Conservation (phyloP, 2,329 filamentous ascomycete genomes). For the Stagonosporopsis chrysanthemi region DNA sequence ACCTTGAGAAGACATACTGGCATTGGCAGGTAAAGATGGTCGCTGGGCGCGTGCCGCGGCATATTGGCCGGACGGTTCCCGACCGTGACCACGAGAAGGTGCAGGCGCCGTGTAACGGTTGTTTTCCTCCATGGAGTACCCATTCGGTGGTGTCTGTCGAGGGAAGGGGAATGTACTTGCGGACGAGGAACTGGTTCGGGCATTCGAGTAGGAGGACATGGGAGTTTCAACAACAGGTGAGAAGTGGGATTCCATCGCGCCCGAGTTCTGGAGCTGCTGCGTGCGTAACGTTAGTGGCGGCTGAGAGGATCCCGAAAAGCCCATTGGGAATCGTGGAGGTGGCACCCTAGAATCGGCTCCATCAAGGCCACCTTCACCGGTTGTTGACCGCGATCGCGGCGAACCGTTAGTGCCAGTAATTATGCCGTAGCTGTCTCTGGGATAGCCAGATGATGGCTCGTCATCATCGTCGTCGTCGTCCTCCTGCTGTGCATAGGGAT, state of each 20-base stretch:
- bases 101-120: conserved; percentile 90
- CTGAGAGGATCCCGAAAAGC: conserved; percentile 51
- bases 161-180: conserved; percentile 84
- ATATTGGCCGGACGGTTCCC: conserved; percentile 74
- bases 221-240: conserved; percentile 85
- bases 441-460: conserved; percentile 49
- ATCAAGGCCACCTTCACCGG: conserved; percentile 68
- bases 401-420: conserved; percentile 77
- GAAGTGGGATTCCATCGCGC: conserved; percentile 90
- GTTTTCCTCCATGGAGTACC: conserved; percentile 76
- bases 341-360: conserved; percentile 62
- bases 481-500: conserved; percentile 76
- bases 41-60: conserved; percentile 72
- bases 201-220: conserved; percentile 62
- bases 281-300: conserved; percentile 74
- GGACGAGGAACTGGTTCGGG: conserved; percentile 73
- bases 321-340: conserved; percentile 75
- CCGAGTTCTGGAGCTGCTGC: conserved; percentile 65
- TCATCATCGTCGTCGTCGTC: conserved; percentile 64
- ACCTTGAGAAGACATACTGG: conserved; percentile 57
- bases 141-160: conserved; percentile 72
- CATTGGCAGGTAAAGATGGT: conserved; percentile 78
- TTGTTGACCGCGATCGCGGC: conserved; percentile 77
- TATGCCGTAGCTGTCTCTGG: conserved; percentile 59
- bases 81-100: conserved; percentile 77